Evolutionary conservation across 1,139 yeast species (phyloP).

Genomic region (Meyerozyma carpophila): DNA sequence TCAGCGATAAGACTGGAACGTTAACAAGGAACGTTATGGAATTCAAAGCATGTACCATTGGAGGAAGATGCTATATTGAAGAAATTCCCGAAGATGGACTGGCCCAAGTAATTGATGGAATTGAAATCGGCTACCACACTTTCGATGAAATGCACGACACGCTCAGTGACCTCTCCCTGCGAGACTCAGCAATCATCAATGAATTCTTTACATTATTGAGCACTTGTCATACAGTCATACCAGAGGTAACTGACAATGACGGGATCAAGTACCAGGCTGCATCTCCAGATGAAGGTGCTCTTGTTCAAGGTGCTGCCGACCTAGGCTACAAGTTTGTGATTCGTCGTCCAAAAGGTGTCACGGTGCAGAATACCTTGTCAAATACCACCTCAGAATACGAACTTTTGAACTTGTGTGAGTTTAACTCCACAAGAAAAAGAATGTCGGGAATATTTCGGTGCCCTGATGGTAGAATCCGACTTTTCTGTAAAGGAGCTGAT

Average conservation of each 20-base stretch:
- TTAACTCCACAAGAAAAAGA: slow-evolving; percentile 94
- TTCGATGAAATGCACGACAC: slow-evolving; percentile 60
- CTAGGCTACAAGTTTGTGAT: slow-evolving; percentile 80
- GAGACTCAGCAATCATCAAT: slow-evolving; percentile 63
- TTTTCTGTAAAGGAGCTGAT: slow-evolving; percentile 97
- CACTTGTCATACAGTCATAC: slow-evolving; percentile 96
- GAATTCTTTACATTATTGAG: slow-evolving; percentile 82
- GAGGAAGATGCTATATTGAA: slow-evolving; percentile 83
- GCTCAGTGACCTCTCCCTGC: slow-evolving; percentile 33
- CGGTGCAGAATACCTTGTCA: slow-evolving; percentile 50
- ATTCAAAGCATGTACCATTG: slow-evolving; percentile 89
- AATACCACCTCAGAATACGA: slow-evolving; percentile 47
- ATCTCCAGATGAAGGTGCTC: slow-evolving; percentile 98
- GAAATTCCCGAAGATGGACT: slow-evolving; percentile 89
- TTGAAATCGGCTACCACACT: slow-evolving; percentile 75
- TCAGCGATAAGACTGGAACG: slow-evolving; percentile 96
- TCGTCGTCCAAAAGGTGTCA: slow-evolving; percentile 80
- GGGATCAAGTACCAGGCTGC: slow-evolving; percentile 93
- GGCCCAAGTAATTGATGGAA: slow-evolving; percentile 67
- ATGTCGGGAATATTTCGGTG: slow-evolving; percentile 94
- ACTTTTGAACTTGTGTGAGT: slow-evolving; percentile 86
- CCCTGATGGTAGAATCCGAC: slow-evolving; percentile 86
- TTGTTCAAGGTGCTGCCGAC: slow-evolving; percentile 92
- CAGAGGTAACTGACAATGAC: slow-evolving; percentile 60
- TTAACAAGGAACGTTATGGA: slow-evolving; percentile 95